These are phyloP conservation scores for Paecilomyces sp. DNA, from an alignment of 2,329 filamentous ascomycete genomes.

Conservation along the genomic window DNA sequence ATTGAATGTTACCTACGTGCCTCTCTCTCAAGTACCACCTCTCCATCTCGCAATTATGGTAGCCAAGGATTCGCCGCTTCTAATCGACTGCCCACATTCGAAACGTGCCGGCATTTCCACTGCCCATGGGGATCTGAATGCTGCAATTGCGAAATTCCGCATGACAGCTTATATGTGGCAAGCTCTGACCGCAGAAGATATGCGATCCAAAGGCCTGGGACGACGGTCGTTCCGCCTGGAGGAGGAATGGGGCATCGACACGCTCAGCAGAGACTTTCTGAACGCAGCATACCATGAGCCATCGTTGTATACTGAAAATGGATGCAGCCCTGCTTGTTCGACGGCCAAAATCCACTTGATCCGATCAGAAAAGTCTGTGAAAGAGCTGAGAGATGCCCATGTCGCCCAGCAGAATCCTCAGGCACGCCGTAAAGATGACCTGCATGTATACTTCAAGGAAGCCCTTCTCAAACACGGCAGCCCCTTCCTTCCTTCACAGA, in stretches of 20 bases:
- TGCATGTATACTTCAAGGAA: constrained; percentile 11
- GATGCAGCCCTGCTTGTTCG: background rate
- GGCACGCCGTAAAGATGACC: constrained; percentile 5
- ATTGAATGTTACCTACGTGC: constrained; percentile 10
- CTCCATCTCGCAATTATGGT: constrained; percentile 15
- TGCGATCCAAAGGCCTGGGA: constrained; percentile 13
- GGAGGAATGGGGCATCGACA: constrained; percentile 12
- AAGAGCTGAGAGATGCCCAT: constrained; percentile 10
- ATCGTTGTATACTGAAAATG: background rate
- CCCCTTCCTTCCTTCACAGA: constrained; percentile 9
- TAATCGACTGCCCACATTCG: constrained; percentile 13
- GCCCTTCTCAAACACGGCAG: constrained; percentile 6
- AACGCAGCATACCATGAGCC: background rate
- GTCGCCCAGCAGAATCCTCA: constrained; percentile 12
- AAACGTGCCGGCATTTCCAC: constrained; percentile 11
- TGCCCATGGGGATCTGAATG: constrained; percentile 10
- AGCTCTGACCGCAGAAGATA: constrained; percentile 14
- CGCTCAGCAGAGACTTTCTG: constrained; percentile 1
- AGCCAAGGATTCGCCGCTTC: constrained; percentile 13
- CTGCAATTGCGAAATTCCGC: constrained; percentile 13
- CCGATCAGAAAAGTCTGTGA: constrained; percentile 10
- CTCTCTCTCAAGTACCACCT: constrained; percentile 11
- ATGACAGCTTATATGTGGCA: constrained; percentile 18
- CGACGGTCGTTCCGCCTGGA: constrained; percentile 16
- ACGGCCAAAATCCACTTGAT: constrained; percentile 13